Evolutionary conservation across 2,329 filamentous ascomycete species (phyloP).

Genomic region (Juglanconis sp.): DNA sequence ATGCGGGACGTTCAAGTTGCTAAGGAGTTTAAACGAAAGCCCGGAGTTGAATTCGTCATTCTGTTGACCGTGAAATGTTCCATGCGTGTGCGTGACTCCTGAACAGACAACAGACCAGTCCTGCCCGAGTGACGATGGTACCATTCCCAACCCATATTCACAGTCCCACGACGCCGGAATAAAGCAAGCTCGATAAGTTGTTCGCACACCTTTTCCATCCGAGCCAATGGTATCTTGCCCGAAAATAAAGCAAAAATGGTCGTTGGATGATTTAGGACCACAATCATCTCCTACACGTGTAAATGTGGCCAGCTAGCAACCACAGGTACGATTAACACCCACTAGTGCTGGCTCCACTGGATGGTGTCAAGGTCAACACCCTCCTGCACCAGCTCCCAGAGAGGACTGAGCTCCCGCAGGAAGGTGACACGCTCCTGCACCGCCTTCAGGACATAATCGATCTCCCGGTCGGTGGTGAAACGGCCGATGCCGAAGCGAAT

Average conservation of each 20-base stretch:
- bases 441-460: constrained; percentile 95
- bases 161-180: constrained; percentile 13
- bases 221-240: constrained; percentile 7
- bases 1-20: not conserved
- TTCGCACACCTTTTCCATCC: not conserved
- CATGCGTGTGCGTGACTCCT: not conserved
- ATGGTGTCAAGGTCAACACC: constrained; percentile 94
- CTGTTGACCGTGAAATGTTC: not conserved
- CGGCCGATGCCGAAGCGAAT: constrained; percentile 96
- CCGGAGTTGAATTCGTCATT: not conserved
- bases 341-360: constrained; percentile 94
- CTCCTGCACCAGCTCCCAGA: constrained; percentile 98
- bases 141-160: constrained; percentile 3
- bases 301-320: not conserved
- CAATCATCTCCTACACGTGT: not conserved
- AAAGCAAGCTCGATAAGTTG: constrained; percentile 5
- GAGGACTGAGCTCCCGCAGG: constrained; percentile 86
- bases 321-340: not conserved
- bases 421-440: constrained; percentile 89
- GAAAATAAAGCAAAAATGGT: not conserved
- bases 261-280: not conserved
- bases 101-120: not conserved
- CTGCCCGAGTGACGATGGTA: constrained; percentile 9
- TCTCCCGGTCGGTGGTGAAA: constrained; percentile 92
- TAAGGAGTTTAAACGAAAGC: not conserved